phyloP scores from a whole-genome alignment of 2,329 filamentous ascomycete genomes.

The Penicillium sp. region DNA sequence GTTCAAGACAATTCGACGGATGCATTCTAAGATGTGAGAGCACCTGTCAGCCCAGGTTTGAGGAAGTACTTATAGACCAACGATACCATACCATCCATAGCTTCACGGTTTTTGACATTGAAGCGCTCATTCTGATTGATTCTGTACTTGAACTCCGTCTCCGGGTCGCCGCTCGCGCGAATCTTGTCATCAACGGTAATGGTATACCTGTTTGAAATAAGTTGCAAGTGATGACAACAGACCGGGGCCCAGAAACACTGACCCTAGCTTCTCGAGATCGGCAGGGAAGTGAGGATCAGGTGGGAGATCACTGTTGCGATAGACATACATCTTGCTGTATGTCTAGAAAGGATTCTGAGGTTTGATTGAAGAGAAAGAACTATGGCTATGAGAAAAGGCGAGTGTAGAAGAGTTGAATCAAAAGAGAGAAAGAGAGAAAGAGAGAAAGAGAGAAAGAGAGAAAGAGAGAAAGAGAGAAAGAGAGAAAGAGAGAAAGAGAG shows the following conservation, averaged over 20 bases:
- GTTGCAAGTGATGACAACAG: not conserved
- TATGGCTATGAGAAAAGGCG: constrained; percentile 2
- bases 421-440: not conserved
- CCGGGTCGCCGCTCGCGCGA: constrained; percentile 67
- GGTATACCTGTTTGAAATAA: constrained; percentile 65
- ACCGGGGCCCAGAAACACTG: constrained; percentile 30
- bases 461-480: too few species aligned
- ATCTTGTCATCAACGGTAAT: constrained; percentile 76
- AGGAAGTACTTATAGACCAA: not conserved
- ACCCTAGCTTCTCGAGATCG: constrained; percentile 74
- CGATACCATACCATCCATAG: constrained; percentile 72
- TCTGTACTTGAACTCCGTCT: constrained; percentile 74
- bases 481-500: not conserved
- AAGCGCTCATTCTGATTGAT: constrained; percentile 72
- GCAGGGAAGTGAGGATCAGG: constrained; percentile 67
- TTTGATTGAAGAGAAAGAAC: constrained; percentile 2
- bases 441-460: not conserved
- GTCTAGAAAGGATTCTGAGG: not conserved
- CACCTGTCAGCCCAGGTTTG: constrained; percentile 1
- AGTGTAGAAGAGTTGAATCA: not conserved
- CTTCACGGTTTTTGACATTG: constrained; percentile 74
- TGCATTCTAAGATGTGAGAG: constrained; percentile 47
- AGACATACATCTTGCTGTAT: constrained; percentile 70
- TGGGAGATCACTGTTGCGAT: constrained; percentile 69
- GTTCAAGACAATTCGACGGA: constrained; percentile 62